Evolutionary conservation across 192 early-diverging fungal species (phyloP), one percentile per base, ranked within the genome.

Genomic region (Kickxella alabastrina): DNA sequence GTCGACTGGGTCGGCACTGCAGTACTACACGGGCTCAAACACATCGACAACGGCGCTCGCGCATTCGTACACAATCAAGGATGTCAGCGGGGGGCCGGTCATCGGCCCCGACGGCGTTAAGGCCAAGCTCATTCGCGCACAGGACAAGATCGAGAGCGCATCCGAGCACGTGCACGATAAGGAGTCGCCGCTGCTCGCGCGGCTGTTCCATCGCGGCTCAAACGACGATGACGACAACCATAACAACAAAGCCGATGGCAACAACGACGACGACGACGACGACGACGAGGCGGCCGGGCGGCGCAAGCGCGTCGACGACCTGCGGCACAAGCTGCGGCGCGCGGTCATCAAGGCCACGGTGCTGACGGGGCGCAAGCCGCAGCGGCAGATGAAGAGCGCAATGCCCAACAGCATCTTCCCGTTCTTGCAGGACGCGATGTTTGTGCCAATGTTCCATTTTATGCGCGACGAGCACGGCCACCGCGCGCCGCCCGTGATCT

Each of bases 381-480:
- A 56, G 18, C 60, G 58, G 43, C 52, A 50, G 32, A 64, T 76
- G 65, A 68, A 65, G 49, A 65, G 61, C 49, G 57, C 73, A 0
- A 54, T 46, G 25, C 23, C 39, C 9, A 42, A 60, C 21, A 62
- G 73, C 27, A 54, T 69, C 41, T 79, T 79, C 34, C 77, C 77
- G 24, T 71, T 79, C 43, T 57, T 79, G 38, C 67, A 71, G 51
- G 68, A 71, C 45, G 77, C 77, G 12, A 66, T 79, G 67, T 63
- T 67, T 57, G 77, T 71, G 28, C 77, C 77, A 10, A 69, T 74
- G 61, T 79, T 75, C 42, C 69, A 71, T 41, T 65, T 75, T 39
- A 66, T 71, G 68, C 77, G 72, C 15, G 72, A 75, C 39, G 72
- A 75, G 53, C 62, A 75, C 24, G 77, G 77, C 3, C 50, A 66